phyloP scores from a whole-genome alignment of 2,329 filamentous ascomycete genomes.

The Raffaelea ambrosiae region DNA sequence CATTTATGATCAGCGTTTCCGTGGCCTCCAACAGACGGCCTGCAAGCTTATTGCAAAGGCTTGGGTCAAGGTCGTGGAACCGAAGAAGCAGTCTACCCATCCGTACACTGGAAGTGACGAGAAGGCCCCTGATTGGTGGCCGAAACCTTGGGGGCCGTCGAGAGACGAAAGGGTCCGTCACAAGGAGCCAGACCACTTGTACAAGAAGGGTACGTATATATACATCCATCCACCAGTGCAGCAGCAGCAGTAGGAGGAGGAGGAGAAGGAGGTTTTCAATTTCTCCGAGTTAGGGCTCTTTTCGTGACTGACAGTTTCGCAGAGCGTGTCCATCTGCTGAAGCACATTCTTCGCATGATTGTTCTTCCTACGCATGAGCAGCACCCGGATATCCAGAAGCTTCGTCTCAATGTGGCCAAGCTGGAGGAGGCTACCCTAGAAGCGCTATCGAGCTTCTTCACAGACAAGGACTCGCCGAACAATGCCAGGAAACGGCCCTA shows the following conservation, averaged over 20 bases:
- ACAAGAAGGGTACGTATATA: conserved; percentile 51
- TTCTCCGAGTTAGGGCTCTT: too few relatives aligned
- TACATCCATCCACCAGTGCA: too few relatives aligned
- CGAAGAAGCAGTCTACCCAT: conserved; percentile 67
- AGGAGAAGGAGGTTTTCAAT: too few relatives aligned
- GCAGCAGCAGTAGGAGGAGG: too few relatives aligned
- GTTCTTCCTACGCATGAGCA: conserved; percentile 40
- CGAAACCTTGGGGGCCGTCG: conserved; percentile 41
- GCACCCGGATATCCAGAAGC: conserved; percentile 42
- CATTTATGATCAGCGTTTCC: conserved; percentile 55
- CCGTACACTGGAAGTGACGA: conserved; percentile 61
- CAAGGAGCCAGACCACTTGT: conserved; percentile 66
- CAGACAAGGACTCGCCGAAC: conserved; percentile 42
- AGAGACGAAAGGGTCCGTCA: conserved; percentile 52
- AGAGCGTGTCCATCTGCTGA: conserved; percentile 53
- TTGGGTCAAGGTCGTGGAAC: conserved; percentile 67
- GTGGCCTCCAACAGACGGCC: conserved; percentile 59
- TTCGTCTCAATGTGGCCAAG: conserved; percentile 44
- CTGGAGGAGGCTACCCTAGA: conserved; percentile 52
- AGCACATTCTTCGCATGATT: conserved; percentile 52
- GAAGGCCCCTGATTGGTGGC: conserved; percentile 61
- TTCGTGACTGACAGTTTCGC: not conserved
- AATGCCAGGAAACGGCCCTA: conserved; percentile 48
- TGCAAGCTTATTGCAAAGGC: conserved; percentile 67
- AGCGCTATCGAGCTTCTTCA: conserved; percentile 48